A percentile compares a stretch with the other conserved stretches of the same genome.
Evolutionary conservation across 2,329 filamentous ascomycete genomes (phyloP).

Genomic region (Epichloe typhina): DNA sequence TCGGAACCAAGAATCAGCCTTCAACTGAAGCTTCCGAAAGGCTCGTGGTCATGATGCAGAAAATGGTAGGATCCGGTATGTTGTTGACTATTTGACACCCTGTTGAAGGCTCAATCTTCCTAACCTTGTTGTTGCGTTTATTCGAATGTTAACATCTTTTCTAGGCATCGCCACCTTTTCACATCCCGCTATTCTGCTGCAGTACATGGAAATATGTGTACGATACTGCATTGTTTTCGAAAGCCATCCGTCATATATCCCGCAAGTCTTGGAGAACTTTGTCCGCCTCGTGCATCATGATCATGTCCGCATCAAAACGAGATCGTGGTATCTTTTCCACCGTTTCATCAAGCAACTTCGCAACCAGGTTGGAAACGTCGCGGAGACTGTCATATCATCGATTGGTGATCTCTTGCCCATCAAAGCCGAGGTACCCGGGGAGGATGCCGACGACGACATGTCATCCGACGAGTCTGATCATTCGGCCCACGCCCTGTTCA

Average conservation of each 20-base stretch:
- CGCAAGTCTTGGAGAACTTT: conserved; percentile 80
- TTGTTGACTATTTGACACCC: conserved; percentile 4
- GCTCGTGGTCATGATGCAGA: conserved; percentile 82
- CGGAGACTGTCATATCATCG: conserved; percentile 82
- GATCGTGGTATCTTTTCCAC: conserved; percentile 96
- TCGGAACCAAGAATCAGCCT: conserved; percentile 77
- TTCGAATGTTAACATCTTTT: neutral
- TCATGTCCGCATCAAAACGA: conserved; percentile 72
- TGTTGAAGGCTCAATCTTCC: neutral
- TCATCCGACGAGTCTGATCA: conserved; percentile 87
- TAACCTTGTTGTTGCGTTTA: neutral
- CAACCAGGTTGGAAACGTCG: conserved; percentile 72
- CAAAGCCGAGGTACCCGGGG: conserved; percentile 72
- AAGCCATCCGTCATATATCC: conserved; percentile 66
- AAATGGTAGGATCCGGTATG: conserved; percentile 85
- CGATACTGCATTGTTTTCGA: conserved; percentile 92
- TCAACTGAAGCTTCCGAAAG: conserved; percentile 68
- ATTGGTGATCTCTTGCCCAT: conserved; percentile 81
- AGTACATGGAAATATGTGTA: conserved; percentile 98
- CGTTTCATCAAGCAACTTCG: conserved; percentile 83
- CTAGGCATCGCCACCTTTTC: conserved; percentile 70
- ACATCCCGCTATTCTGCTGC: conserved; percentile 82
- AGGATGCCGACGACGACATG: conserved; percentile 76
- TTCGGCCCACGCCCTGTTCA: conserved; percentile 82
- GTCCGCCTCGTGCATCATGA: conserved; percentile 80